Conservation (phyloP, 139 green algal genomes). For the Coelastrella sp. region DNA sequence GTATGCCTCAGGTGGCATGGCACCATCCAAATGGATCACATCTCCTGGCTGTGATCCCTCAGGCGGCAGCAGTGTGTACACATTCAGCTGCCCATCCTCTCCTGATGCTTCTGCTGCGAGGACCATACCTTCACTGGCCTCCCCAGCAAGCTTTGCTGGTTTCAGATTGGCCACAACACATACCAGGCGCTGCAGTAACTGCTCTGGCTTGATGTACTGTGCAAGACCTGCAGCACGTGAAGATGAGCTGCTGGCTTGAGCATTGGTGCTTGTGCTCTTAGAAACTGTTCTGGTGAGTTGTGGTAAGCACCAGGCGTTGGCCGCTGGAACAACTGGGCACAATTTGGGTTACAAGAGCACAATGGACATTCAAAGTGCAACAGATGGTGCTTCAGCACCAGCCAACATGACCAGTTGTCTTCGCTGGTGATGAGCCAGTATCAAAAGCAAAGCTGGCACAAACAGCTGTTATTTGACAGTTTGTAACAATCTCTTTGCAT, state of each 20-base stretch:
- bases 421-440: no score
- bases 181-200: constrained; percentile 48
- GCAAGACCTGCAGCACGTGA: not conserved
- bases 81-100: constrained; percentile 14
- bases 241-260: not conserved
- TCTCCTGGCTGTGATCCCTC: constrained; percentile 47
- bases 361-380: no score
- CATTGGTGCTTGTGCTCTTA: no score
- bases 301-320: no score
- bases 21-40: constrained; percentile 46
- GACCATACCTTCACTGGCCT: constrained; percentile 64
- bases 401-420: no score
- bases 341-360: no score
- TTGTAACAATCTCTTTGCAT: no score
- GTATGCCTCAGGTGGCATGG: not conserved
- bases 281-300: no score
- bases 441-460: no score
- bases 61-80: constrained; percentile 48
- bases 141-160: constrained; percentile 64
- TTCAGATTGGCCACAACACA: constrained; percentile 64
- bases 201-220: not conserved
- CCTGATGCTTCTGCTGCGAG: constrained; percentile 55
- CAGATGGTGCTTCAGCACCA: no score
- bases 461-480: no score
- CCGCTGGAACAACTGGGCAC: no score